phyloP scores from a whole-genome alignment of 306 rosid species.

The Cyclanthera cordifolia region DNA sequence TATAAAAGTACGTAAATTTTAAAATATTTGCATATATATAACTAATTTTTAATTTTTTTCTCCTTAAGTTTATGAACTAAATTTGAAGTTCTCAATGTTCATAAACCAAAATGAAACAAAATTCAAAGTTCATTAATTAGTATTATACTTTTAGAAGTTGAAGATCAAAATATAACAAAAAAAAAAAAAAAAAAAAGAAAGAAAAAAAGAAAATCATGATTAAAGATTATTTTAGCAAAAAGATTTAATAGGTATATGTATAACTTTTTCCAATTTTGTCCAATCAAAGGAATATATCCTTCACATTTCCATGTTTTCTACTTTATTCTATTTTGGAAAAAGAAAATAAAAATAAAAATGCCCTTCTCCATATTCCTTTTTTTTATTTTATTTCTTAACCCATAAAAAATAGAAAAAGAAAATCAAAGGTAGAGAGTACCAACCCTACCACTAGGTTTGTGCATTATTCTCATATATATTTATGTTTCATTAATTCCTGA shows the following conservation, averaged over 20 bases:
- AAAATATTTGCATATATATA: too few relatives aligned
- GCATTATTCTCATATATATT: not conserved
- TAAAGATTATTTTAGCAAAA: too few relatives aligned
- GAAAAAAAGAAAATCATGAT: too few relatives aligned
- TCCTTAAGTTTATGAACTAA: too few relatives aligned
- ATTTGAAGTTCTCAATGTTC: too few relatives aligned
- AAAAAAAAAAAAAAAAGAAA: too few relatives aligned
- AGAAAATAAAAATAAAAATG: not conserved
- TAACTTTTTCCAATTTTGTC: not conserved
- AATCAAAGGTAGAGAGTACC: not conserved
- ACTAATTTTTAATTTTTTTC: too few relatives aligned
- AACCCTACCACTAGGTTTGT: constrained; percentile 4
- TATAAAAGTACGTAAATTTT: too few relatives aligned
- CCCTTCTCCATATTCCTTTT: not conserved
- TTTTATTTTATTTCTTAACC: not conserved
- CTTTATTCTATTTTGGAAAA: constrained; percentile 4
- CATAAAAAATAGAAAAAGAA: not conserved
- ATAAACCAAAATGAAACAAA: too few relatives aligned
- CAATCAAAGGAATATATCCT: constrained; percentile 13
- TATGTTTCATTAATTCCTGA: not conserved
- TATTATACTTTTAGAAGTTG: too few relatives aligned
- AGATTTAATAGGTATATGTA: not conserved
- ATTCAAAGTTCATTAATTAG: too few relatives aligned
- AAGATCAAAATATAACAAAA: not conserved
- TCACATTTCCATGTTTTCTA: not conserved